A percentile compares a stretch with the other conserved stretches of the same genome.
phyloP scores from a whole-genome alignment of 306 rosid species.

The Arachis hypogaea region DNA sequence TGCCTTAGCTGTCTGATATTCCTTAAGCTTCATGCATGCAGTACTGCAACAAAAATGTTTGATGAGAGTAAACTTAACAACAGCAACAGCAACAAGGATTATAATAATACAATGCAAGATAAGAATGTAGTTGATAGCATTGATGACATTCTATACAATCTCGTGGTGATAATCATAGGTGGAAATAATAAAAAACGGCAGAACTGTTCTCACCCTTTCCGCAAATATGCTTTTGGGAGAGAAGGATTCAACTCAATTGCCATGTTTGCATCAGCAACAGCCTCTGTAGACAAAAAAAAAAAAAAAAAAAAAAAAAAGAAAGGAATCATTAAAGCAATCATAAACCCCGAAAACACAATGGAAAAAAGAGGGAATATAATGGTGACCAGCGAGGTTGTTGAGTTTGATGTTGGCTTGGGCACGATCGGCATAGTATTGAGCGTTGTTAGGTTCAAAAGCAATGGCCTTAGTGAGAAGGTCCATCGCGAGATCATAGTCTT shows the following conservation, averaged over 20 bases:
- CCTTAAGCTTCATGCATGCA: slow-evolving; percentile 75
- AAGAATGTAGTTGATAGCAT: background rate
- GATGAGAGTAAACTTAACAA: too few species aligned
- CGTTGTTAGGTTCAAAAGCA: slow-evolving; percentile 48
- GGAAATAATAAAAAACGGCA: background rate
- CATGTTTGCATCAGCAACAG: slow-evolving; percentile 72
- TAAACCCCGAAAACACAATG: slow-evolving; percentile 1
- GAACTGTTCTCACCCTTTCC: slow-evolving; percentile 62
- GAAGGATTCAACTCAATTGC: slow-evolving; percentile 69
- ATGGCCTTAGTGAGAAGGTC: slow-evolving; percentile 64
- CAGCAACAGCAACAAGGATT: too few species aligned
- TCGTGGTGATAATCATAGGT: background rate
- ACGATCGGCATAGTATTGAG: slow-evolving; percentile 64
- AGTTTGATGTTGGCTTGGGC: slow-evolving; percentile 87
- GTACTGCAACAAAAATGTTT: slow-evolving; percentile 43
- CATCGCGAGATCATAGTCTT: slow-evolving; percentile 66
- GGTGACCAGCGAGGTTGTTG: slow-evolving; percentile 51
- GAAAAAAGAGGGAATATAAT: background rate
- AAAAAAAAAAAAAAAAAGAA: too few species aligned
- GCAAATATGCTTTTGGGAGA: slow-evolving; percentile 61
- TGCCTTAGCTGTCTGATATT: slow-evolving; percentile 72
- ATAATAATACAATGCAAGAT: background rate
- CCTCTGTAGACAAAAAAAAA: slow-evolving; percentile 56
- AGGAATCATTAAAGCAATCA: too few species aligned
- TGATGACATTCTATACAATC: background rate